Base-by-base conservation (phyloP, 768 basidiomycete species). In the Hemileccinum rubropunctum region DNA sequence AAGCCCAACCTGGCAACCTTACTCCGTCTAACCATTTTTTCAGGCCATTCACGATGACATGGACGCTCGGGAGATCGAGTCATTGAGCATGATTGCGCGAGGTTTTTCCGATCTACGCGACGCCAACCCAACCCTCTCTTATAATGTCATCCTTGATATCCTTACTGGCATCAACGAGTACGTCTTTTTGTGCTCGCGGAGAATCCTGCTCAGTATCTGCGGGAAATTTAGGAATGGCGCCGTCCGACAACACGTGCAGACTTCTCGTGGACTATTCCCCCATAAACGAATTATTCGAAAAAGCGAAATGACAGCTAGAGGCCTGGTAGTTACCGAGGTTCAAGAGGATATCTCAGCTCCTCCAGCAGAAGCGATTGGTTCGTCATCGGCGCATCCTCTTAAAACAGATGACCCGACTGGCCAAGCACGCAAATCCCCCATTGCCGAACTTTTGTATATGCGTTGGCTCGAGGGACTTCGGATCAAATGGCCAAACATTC, bases 381-480 rank as follows among this genome's bases (percentile, higher is more conserved):
- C 67, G 2, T 54, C 65, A 14, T 54, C 74, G 6, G 62, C 59
- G 45, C 54, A 63, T 57, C 46, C 55, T 53, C 40, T 54, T 21
- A 73, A 71, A 59, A 57, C 56, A 37, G 72, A 73, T 20, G 77
- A 82, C 27, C 61, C 75, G 28, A 58, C 53, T 40, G 58, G 61
- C 21, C 75, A 77, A 12, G 66, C 74, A 47, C 79, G 82, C 54
- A 88, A 85, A 66, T 94, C 91, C 48, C 93, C 95, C 6, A 93
- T 98, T 26, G 90, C 93, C 18, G 95, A 98, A 66, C 78, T 98
- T 56, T 73, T 98, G n/a, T 98, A 98, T 67, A 86, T 95, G 79
- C 83, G 95, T 42, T 98, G 95, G 95, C 73, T 98, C 21, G 91
- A 97, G 62, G 94, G 94, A 3, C 71, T 97, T 46, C 86, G 83